These are phyloP conservation scores for Trichoderma oligosporum DNA, from an alignment of 2,329 filamentous ascomycete species.

Conservation along the genomic window DNA sequence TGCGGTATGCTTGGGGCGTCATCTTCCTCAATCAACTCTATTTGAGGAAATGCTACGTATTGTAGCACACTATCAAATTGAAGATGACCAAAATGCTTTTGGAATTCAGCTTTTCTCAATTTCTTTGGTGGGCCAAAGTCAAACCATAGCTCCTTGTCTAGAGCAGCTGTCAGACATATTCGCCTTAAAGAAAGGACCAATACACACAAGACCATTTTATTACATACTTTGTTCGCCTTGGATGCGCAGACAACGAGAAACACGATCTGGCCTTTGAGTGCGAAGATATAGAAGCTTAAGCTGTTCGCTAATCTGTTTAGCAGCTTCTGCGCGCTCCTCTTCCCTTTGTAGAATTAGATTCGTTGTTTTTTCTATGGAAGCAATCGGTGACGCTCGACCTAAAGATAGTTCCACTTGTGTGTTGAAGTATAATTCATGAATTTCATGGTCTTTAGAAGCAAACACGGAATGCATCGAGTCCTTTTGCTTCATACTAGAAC, in stretches of 20 bases:
- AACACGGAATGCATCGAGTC: neutral
- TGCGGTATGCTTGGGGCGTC: neutral
- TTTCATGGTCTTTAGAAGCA: neutral
- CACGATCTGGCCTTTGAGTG: neutral
- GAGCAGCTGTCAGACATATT: neutral
- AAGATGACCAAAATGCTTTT: neutral
- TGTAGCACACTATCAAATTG: neutral
- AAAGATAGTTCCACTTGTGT: neutral
- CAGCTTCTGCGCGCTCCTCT: neutral
- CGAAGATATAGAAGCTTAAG: constrained; percentile 6
- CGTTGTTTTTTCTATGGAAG: neutral
- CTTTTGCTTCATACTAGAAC: neutral
- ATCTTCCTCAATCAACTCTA: neutral
- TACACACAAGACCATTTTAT: neutral
- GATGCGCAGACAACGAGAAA: neutral
- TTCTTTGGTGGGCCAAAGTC: neutral
- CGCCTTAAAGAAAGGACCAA: neutral
- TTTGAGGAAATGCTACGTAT: neutral
- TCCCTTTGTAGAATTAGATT: neutral
- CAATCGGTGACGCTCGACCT: neutral
- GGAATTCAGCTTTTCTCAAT: neutral
- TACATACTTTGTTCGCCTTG: neutral
- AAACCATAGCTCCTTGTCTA: constrained; percentile 9
- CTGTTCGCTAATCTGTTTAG: neutral
- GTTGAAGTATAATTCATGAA: neutral